Percentiles rank a stretch among this genome's conserved stretches.
These are phyloP conservation scores for Fraxinus angustifolia DNA, from an alignment of 305 asterid species.

Conservation along the genomic window DNA sequence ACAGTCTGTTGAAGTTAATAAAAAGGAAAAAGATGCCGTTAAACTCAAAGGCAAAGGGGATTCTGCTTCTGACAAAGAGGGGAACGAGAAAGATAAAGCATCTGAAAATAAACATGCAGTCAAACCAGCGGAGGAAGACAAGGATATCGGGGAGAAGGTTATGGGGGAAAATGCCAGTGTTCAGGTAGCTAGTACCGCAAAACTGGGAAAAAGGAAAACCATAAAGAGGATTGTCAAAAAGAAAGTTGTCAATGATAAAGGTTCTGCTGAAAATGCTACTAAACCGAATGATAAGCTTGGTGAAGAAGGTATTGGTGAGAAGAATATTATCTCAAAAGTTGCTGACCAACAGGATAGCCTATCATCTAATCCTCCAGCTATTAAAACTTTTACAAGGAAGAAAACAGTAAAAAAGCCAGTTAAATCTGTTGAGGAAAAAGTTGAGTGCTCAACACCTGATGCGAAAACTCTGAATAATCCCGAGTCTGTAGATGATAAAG, in stretches of 20 bases:
- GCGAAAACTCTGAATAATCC: conserved; percentile 37
- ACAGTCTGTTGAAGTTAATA: conserved; percentile 34
- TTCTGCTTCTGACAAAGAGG: conserved; percentile 36
- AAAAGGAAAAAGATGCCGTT: conserved; percentile 39
- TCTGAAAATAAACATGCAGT: conserved; percentile 37
- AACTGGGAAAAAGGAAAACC: conserved; percentile 75
- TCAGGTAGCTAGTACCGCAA: conserved; percentile 41
- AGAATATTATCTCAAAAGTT: conserved; percentile 38
- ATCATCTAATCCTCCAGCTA: conserved; percentile 39
- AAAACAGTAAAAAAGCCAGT: conserved; percentile 49
- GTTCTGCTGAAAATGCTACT: conserved; percentile 35
- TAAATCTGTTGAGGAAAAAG: conserved; percentile 36
- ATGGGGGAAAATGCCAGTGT: conserved; percentile 37
- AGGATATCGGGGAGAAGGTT: conserved; percentile 28
- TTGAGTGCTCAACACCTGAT: conserved; percentile 31
- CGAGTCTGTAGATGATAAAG: conserved; percentile 41
- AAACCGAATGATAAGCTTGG: conserved; percentile 37
- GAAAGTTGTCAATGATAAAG: conserved; percentile 57
- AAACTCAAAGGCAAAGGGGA: conserved; percentile 39
- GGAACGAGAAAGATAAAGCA: conserved; percentile 38
- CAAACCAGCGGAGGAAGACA: conserved; percentile 39
- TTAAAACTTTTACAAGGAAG: conserved; percentile 66
- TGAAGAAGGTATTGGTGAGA: conserved; percentile 41
- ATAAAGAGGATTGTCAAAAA: conserved; percentile 74
- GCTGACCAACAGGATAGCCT: conserved; percentile 46